Evolutionary conservation across 2,329 filamentous ascomycete genomes (phyloP), one percentile per base, ranked within the genome.

Genomic region (Alternaria angustiovoidea): DNA sequence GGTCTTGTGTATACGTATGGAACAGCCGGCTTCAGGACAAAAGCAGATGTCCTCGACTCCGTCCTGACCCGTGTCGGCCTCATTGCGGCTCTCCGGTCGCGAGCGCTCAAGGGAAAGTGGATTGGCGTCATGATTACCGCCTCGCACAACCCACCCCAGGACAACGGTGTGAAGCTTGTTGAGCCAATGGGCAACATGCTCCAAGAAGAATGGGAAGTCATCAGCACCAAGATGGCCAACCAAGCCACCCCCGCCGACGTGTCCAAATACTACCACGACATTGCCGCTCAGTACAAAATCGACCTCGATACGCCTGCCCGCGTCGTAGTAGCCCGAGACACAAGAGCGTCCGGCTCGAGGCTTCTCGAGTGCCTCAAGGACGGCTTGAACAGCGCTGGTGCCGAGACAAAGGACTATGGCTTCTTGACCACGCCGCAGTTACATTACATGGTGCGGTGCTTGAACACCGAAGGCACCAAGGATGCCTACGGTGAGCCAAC

Each of bases 111-210:
- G 78, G 91, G 93, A 66, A 92, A 96, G 83, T 91, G 92, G 71
- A 96, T 99, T 75, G 95, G 95, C 75, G 90, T 99, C 69, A 89
- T 90, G 87, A 84, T 90, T 53, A 90, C 88, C 20, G 88, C 88
- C 20, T 88, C 86, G 68, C 87, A 89, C 78, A 89, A 90, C 64
- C 87, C 87, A 26, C 84, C 86, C 26, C 80, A 85, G 67, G 87
- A 89, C 70, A 89, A 89, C 72, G 88, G 88, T 18, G 89, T 89
- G 71, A 90, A 90, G 80, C 88, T 99, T 69, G 93, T 99, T 65
- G 95, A 99, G 79, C 95, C 95, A 12, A 91, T 96, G 89, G 94
- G 95, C 67, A 95, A 98, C 80, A 98, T 98, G 95, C 86, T 87
- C 90, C 94, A 82, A 70, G 83, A 86, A 79, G 91, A 94, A 62